Conservation (phyloP, 345 rosid genomes). For the Raphanus raphanistrum region DNA sequence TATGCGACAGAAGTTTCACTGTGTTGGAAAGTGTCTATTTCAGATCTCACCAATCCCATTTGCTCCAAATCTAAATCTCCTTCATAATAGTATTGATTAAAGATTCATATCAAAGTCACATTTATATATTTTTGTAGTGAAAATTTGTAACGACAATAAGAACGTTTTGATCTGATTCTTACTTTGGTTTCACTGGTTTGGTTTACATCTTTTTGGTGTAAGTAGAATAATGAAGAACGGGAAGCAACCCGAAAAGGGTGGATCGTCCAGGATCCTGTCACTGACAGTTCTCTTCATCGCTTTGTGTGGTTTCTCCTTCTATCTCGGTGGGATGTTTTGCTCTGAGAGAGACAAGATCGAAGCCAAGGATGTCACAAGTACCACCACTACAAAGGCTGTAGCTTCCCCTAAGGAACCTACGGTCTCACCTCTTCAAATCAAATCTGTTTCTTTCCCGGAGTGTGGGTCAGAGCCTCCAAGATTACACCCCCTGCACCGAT, state of each 20-base stretch:
- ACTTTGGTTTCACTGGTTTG: background rate
- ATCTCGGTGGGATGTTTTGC: constrained; percentile 83
- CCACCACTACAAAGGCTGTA: constrained; percentile 38
- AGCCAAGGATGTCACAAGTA: constrained; percentile 40
- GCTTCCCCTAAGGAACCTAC: constrained; percentile 52
- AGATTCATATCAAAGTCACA: background rate
- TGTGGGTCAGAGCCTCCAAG: constrained; percentile 78
- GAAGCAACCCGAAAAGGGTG: constrained; percentile 58
- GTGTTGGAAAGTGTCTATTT: constrained; percentile 1
- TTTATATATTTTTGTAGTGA: background rate
- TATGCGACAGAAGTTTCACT: constrained; percentile 22
- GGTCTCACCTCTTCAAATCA: constrained; percentile 58
- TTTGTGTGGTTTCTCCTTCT: constrained; percentile 88
- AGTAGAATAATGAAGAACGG: constrained; percentile 64
- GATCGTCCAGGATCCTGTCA: constrained; percentile 49
- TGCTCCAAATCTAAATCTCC: background rate
- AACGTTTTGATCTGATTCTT: background rate
- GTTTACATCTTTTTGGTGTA: background rate
- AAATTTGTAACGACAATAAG: background rate
- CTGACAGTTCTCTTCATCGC: constrained; percentile 48
- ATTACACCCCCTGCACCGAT: constrained; percentile 97
- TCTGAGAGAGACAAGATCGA: constrained; percentile 53
- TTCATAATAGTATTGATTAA: background rate
- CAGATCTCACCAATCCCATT: constrained; percentile 29
- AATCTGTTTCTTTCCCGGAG: constrained; percentile 62